Evolutionary conservation across 108 stramenopile species (phyloP), one percentile per base, ranked within the genome.

Genomic region (Nitzschia sp.): DNA sequence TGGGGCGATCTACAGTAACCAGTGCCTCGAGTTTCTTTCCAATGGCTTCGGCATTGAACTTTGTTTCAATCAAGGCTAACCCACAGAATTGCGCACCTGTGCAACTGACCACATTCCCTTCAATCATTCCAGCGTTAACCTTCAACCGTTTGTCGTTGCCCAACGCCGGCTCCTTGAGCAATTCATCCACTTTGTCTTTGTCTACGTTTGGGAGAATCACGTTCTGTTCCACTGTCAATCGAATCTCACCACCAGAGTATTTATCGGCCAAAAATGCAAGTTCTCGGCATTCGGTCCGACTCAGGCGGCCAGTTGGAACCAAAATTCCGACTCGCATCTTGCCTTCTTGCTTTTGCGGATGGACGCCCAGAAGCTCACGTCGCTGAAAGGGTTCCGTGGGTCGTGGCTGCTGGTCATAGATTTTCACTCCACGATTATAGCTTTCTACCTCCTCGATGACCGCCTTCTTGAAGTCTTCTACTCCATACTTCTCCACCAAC

Each of bases 81-180:
- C 89, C 83, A 67, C 97, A 98, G 75, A 95, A 98, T 67, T 96
- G 87, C 5, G 97, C 94, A 3, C 97, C 97, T n/a, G 97, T 97
- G 54, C 97, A 98, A 46, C 91, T 88, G 11, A 98, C 96, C 48
- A 82, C 63, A 60, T 92, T 84, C 30, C 95, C 93, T 58, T 85
- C 88, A 58, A 98, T 89, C 21, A 82, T 71, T 3, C 94, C 93
- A 35, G 96, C 80, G 23, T 82, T 85, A 4, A 80, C 84, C 54
- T 78, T 75, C 3, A 93, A 68, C 27, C 91, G 85, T 8, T 68
- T 77, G 35, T 71, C 80, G 29, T 74, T 72, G 33, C 45, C 64
- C 11, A 96, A 63, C 31, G 80, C 72, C 3, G 79, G 72, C 65
- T 95, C 94, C 36, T 74, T 68, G 35, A 85, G 71, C 33, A 96